Percentiles rank a stretch among this genome's conserved stretches.
phyloP scores from a whole-genome alignment of 768 basidiomycete species.

The Sarcodon aspratus region DNA sequence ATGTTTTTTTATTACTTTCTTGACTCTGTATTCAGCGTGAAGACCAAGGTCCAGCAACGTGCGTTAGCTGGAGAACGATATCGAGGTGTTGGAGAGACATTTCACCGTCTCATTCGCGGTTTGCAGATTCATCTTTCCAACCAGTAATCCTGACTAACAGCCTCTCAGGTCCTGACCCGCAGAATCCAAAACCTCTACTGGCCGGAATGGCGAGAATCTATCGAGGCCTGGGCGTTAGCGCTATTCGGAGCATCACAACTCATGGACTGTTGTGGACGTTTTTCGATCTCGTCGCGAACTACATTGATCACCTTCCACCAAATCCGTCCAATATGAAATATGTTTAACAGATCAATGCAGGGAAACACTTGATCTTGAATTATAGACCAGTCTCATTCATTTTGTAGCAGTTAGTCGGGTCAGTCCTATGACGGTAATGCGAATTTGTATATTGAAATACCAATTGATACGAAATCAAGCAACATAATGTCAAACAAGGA shows the following conservation, averaged over 20 bases:
- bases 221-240: constrained; percentile 89
- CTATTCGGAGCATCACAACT: constrained; percentile 83
- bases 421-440: too few species aligned
- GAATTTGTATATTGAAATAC: too few species aligned
- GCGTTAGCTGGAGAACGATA: constrained; percentile 70
- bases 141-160: not conserved
- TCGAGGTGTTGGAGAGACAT: constrained; percentile 62
- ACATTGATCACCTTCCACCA: constrained; percentile 51
- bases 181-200: constrained; percentile 63
- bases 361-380: too few species aligned
- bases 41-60: constrained; percentile 94
- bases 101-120: constrained; percentile 77
- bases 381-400: too few species aligned
- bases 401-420: too few species aligned
- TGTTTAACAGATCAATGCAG: too few species aligned
- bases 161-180: constrained; percentile 61
- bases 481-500: too few species aligned
- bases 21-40: constrained; percentile 42
- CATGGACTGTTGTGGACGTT: constrained; percentile 93
- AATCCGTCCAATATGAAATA: too few species aligned
- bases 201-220: constrained; percentile 80
- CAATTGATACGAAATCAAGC: too few species aligned
- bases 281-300: constrained; percentile 69
- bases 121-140: not conserved
- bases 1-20: constrained; percentile 2